These are phyloP conservation scores for Leishmania mexicana DNA, from an alignment of 208 protist species.

Conservation along the genomic window DNA sequence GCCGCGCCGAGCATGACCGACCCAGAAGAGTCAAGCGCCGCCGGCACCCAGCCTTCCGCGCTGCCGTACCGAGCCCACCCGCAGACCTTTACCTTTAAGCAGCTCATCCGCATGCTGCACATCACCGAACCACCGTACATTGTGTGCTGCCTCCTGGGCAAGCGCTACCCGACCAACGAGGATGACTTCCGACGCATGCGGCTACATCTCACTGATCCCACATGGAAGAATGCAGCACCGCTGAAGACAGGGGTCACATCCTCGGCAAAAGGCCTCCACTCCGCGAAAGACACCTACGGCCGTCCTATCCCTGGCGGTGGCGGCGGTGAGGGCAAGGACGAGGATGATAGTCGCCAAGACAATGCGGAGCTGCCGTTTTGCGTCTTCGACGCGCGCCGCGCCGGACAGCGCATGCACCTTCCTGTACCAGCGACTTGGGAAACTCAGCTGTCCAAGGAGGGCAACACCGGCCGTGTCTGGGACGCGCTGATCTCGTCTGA, in stretches of 20 bases:
- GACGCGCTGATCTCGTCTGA: conserved; percentile 83
- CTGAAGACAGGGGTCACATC: background rate
- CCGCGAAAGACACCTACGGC: background rate
- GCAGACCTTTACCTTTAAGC: conserved; percentile 69
- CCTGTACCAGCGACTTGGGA: conserved; percentile 94
- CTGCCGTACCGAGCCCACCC: background rate
- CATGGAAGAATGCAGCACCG: conserved; percentile 6
- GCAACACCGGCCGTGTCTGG: conserved; percentile 92
- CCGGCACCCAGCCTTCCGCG: background rate
- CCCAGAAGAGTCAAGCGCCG: background rate
- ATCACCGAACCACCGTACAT: conserved; percentile 78
- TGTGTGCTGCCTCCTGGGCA: conserved; percentile 94
- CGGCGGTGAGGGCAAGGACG: background rate
- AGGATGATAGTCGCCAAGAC: background rate
- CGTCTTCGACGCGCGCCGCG: conserved; percentile 67
- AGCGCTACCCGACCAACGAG: conserved; percentile 87
- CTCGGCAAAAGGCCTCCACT: background rate
- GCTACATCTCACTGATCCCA: conserved; percentile 32
- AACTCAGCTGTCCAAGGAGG: conserved; percentile 74
- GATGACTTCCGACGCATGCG: conserved; percentile 68
- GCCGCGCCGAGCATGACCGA: background rate
- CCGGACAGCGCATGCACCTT: conserved; percentile 94
- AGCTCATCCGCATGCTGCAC: conserved; percentile 81
- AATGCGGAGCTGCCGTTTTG: background rate
- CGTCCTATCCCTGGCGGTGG: too few species aligned